phyloP scores from a whole-genome alignment of 305 asterid genomes.

The Solanum hybrid region DNA sequence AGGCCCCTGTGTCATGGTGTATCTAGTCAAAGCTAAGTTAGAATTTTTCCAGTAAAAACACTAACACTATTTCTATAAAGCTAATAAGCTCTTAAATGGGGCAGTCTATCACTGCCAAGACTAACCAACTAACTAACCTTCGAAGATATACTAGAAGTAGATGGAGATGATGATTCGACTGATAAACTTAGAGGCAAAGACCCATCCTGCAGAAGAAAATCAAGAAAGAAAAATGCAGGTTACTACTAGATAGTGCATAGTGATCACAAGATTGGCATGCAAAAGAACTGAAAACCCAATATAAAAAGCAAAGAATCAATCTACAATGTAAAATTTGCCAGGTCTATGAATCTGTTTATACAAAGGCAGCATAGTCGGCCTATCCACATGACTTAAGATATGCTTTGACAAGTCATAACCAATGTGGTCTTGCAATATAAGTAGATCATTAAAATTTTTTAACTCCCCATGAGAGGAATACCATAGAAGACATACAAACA shows the following conservation, averaged over 20 bases:
- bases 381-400: neutral
- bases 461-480: neutral
- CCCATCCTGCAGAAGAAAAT: constrained; percentile 28
- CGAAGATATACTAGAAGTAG: constrained; percentile 30
- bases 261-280: neutral
- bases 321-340: neutral
- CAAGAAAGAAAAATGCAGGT: neutral
- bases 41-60: neutral
- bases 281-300: neutral
- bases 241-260: neutral
- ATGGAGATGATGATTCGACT: constrained; percentile 45
- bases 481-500: neutral
- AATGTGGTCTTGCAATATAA: neutral
- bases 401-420: neutral
- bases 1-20: neutral
- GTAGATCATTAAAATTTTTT: neutral
- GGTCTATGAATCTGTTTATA: neutral
- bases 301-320: neutral
- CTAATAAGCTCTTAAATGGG: neutral
- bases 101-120: neutral
- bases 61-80: constrained; percentile 4
- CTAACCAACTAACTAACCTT: constrained; percentile 17
- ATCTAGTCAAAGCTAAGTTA: neutral
- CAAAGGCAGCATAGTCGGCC: neutral
- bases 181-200: constrained; percentile 42